Base-by-base conservation (phyloP, 2,329 filamentous ascomycete species). In the Stylonectria norvegica region DNA sequence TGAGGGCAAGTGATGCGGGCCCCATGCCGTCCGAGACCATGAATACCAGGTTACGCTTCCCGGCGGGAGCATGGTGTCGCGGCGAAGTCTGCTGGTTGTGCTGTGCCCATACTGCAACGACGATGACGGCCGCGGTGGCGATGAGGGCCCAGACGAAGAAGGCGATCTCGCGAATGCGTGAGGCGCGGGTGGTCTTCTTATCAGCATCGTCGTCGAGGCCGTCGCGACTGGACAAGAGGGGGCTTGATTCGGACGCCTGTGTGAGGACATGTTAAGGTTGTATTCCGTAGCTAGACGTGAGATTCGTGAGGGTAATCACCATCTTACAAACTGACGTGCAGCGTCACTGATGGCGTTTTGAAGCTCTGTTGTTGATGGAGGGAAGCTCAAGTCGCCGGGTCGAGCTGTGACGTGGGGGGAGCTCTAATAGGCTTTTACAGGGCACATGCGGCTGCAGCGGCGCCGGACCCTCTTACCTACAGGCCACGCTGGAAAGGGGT, bases 1-100 rank as follows among this genome's bases (percentile, higher is more conserved):
- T 95, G 61, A 98, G 67, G 18, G 85, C 86, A 38, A 98, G 74
- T 55, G 88, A 91, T 7, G 93, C 88, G 6, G 93, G 93, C 0
- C 93, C 93, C 93, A 98, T 98, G 58, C 93, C 93, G 64, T 98
- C 93, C 1, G 89, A 95, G 25, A 98, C 91, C 93, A 98, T 98
- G 72, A 98, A 97, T 56, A 98, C 85, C 38, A 98, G 74, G 66
- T 97, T 98, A 39, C 88, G 79, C 73, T 97, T 98, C 37, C 81
- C 79, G 19, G 57, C 57, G 66, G 40, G 73, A 70, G 54, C 34
- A 50, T 51, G 31, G 18, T 55, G 61, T 42, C 51, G 57, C 36
- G 48, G 59, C 42, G 35, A 60, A 9, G 71, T 74, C 40, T 75
- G 69, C 47, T 80, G 73, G 55, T 81, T 76, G 64, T 95, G 88